Base-by-base conservation (phyloP, 495 filamentous ascomycete genomes). In the Trichoderma virens region DNA sequence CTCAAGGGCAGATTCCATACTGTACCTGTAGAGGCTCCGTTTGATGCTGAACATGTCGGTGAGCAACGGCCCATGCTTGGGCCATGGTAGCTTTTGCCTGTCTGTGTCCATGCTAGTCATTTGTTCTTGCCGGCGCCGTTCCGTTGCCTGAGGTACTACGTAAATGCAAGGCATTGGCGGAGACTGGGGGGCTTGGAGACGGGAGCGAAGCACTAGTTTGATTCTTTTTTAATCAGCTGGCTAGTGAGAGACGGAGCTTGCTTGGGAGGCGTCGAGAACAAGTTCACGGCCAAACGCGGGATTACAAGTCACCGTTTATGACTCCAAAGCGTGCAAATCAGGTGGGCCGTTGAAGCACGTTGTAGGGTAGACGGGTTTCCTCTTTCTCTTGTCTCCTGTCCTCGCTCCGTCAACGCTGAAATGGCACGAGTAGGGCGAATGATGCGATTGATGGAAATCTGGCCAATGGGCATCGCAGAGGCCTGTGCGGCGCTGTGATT, bases 111-210 rank as follows among this genome's bases (percentile, higher is more conserved):
- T 56, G 25, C 27, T 56, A 56, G 51, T 56, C 23, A 30, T 11
- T n/a, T 30, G 20, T 56, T 11, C 9, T 30, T 30, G 51, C 51
- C 51, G 51, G 51, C 27, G 23, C 27, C 51, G 51, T 56, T 56
- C 51, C 51, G 51, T 30, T 56, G 51, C 27, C 8, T 56, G 51
- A 20, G 43, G 43, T 41, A 16, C n/a, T 41, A 11, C n/a, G n/a
- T 27, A 27, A n/a, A 56, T 56, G 51, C 51, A 56, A 56, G 51
- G 51, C 51, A 56, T 56, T 56, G 51, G 51, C 51, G 51, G 51
- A 56, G 51, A 56, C 51, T 28, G 51, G 51, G 51, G 51, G 27
- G 51, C 14, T n/a, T 56, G 51, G 25, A 56, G 51, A 56, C 51
- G 51, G 51, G 51, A 56, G 51, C 51, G 51, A 56, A 47, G 51